Evolutionary conservation across 208 protist species (phyloP).

Genomic region (Acanthamoeba rhysodes): DNA sequence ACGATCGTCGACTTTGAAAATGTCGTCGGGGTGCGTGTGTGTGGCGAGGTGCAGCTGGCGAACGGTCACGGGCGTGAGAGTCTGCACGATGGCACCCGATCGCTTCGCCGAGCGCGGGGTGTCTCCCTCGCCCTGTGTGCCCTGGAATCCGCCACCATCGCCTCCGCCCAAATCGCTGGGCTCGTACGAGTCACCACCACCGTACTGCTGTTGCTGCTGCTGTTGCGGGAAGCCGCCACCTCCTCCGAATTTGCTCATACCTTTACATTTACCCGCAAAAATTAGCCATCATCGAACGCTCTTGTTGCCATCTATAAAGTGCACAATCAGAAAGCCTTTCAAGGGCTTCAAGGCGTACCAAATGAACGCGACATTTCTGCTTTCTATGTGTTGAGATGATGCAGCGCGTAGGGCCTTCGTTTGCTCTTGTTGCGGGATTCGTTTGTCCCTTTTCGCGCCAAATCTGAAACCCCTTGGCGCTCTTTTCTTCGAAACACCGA

Average conservation of each 20-base stretch:
- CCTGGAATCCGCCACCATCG: constrained; percentile 9
- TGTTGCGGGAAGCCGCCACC: neutral
- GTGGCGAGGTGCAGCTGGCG: constrained; percentile 6
- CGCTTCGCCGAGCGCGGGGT: constrained; percentile 2
- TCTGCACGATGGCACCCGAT: constrained; percentile 2
- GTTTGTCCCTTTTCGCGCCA: no score
- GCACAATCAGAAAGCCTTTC: neutral
- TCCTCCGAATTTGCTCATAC: constrained; percentile 4
- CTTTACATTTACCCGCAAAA: neutral
- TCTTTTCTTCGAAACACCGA: no score
- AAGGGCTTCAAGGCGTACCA: neutral
- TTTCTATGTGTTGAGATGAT: neutral
- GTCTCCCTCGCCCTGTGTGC: neutral
- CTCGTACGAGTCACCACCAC: neutral
- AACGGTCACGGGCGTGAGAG: constrained; percentile 58
- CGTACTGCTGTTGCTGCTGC: neutral
- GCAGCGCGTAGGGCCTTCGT: neutral
- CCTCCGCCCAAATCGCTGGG: neutral
- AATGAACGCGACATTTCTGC: neutral
- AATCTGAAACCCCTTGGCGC: no score
- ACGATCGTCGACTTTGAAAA: constrained; percentile 46
- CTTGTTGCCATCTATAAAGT: no score
- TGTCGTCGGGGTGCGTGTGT: constrained; percentile 33
- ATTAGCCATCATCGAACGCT: no score
- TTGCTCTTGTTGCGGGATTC: no score